Conservation (phyloP, 371 early-diverging fungal species). For the Mucor sp. region DNA sequence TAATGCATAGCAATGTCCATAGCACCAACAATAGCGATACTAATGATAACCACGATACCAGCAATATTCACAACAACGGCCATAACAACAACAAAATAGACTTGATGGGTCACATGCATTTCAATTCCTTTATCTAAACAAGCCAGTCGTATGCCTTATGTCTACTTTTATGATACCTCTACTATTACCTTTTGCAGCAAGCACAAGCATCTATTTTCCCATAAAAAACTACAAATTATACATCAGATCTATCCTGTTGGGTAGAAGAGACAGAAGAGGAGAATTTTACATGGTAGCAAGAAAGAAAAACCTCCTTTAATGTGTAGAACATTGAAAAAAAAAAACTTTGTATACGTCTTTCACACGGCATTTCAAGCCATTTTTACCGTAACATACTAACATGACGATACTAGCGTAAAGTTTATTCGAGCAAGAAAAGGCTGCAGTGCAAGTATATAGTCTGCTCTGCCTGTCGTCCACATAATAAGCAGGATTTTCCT, state of each 20-base stretch:
- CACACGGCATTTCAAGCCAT: not conserved
- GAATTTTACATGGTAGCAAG: not conserved
- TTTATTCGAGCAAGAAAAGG: not conserved
- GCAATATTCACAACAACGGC: not conserved
- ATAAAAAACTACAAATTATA: no score
- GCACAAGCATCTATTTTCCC: not conserved
- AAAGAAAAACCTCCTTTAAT: not conserved
- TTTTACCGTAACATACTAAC: not conserved
- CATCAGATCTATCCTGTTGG: not conserved
- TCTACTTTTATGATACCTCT: not conserved
- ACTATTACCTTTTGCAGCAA: not conserved
- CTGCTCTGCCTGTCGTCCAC: no score
- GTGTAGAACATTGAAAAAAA: not conserved
- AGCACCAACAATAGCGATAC: not conserved
- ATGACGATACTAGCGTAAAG: not conserved
- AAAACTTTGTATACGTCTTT: not conserved
- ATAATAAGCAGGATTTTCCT: no score
- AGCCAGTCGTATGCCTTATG: not conserved
- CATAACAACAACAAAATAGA: not conserved
- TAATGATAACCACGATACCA: not conserved
- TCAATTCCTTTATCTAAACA: not conserved
- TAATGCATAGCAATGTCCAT: not conserved
- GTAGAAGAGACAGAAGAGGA: not conserved
- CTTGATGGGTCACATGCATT: slow-evolving; percentile 1
- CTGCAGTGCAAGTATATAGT: no score